Evolutionary conservation across 2,329 filamentous ascomycete species (phyloP).

Genomic region (Neospermospora avenae): DNA sequence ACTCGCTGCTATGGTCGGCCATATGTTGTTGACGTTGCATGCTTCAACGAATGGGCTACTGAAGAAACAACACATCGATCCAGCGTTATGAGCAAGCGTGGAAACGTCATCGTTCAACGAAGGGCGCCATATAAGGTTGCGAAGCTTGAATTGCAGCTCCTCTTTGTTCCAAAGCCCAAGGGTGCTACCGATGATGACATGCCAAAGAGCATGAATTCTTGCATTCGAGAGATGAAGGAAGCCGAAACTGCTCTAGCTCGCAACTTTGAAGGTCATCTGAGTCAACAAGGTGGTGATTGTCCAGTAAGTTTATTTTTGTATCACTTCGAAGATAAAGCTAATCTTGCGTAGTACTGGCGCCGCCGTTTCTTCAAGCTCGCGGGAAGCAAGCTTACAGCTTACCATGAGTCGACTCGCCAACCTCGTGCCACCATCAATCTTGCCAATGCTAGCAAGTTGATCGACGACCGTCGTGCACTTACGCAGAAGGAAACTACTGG

Average conservation of each 20-base stretch:
- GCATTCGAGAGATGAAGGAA: slow-evolving; percentile 87
- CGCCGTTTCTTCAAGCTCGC: slow-evolving; percentile 95
- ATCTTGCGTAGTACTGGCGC: slow-evolving; percentile 78
- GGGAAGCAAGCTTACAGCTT: slow-evolving; percentile 88
- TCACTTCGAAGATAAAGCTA: slow-evolving; percentile 33
- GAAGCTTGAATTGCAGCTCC: slow-evolving; percentile 87
- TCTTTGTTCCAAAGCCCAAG: slow-evolving; percentile 92
- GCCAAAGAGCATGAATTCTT: slow-evolving; percentile 99
- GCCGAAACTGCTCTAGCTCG: slow-evolving; percentile 77
- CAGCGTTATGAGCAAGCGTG: slow-evolving; percentile 93
- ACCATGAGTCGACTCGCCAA: slow-evolving; percentile 92
- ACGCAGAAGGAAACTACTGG: slow-evolving; percentile 79
- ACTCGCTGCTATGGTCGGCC: slow-evolving; percentile 82
- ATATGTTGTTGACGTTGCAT: slow-evolving; percentile 82
- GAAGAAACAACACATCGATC: slow-evolving; percentile 76
- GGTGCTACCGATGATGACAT: slow-evolving; percentile 88
- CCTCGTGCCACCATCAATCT: slow-evolving; percentile 96
- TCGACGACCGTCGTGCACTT: slow-evolving; percentile 83
- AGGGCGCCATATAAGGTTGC: slow-evolving; percentile 95
- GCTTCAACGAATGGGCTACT: slow-evolving; percentile 98
- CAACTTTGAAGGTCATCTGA: slow-evolving; percentile 84
- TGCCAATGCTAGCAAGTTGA: slow-evolving; percentile 85
- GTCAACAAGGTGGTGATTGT: slow-evolving; percentile 96
- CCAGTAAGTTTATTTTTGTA: slow-evolving; percentile 63
- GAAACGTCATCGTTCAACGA: slow-evolving; percentile 66